These are phyloP conservation scores for Penicillium paradoxum DNA, from an alignment of 495 filamentous ascomycete genomes.

Conservation along the genomic window DNA sequence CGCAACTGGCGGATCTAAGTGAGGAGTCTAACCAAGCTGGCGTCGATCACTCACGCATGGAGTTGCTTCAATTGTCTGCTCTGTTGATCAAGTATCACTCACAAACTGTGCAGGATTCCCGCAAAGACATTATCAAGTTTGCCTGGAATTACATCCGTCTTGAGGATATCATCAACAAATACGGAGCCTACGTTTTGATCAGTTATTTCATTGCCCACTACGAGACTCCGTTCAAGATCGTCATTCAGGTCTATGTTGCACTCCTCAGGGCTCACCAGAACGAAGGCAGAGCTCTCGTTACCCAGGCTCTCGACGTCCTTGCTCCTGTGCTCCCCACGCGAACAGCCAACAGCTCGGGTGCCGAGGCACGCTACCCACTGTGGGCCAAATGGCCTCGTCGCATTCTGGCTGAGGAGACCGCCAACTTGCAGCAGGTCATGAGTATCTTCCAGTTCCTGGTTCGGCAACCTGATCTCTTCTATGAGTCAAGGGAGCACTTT, in stretches of 20 bases:
- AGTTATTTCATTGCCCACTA: slow-evolving; percentile 97
- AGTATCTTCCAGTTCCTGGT: slow-evolving; percentile 97
- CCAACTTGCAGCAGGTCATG: slow-evolving; percentile 92
- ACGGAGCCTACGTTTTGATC: slow-evolving; percentile 94
- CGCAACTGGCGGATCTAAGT: slow-evolving; percentile 72
- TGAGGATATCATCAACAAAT: slow-evolving; percentile 98
- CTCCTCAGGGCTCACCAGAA: slow-evolving; percentile 89
- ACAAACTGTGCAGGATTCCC: slow-evolving; percentile 74
- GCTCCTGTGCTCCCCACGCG: slow-evolving; percentile 86
- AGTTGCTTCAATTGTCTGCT: slow-evolving; percentile 88
- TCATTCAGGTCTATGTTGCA: slow-evolving; percentile 86
- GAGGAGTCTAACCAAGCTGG: slow-evolving; percentile 83
- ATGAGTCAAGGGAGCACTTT: slow-evolving; percentile 88
- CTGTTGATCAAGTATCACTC: slow-evolving; percentile 92
- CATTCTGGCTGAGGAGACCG: slow-evolving; percentile 91
- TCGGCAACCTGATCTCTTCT: slow-evolving; percentile 87
- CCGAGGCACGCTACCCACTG: slow-evolving; percentile 59
- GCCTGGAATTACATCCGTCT: slow-evolving; percentile 97
- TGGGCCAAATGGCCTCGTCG: slow-evolving; percentile 91
- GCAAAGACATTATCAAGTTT: slow-evolving; percentile 98
- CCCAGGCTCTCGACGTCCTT: slow-evolving; percentile 88
- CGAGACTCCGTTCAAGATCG: slow-evolving; percentile 94
- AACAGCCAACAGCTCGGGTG: slow-evolving; percentile 33
- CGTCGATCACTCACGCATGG: slow-evolving; percentile 94
- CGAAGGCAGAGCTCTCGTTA: slow-evolving; percentile 87